These are phyloP conservation scores for Fusarium agapanthi DNA, from an alignment of 2,329 filamentous ascomycete genomes.

Conservation along the genomic window DNA sequence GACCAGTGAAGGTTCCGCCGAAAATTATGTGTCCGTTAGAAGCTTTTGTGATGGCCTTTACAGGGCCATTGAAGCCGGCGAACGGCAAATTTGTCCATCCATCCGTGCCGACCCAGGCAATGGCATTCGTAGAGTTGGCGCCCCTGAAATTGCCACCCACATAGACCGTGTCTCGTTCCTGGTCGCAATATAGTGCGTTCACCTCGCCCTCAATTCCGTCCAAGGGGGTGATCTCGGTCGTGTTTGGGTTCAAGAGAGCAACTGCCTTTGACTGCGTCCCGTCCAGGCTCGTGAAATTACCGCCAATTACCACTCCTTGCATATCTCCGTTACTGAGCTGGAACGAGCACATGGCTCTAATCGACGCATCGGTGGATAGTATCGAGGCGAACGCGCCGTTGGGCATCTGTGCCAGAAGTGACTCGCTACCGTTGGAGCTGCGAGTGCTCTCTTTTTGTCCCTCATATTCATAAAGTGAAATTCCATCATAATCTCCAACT, in stretches of 20 bases:
- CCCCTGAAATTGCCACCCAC: slow-evolving; percentile 87
- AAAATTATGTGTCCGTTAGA: slow-evolving; percentile 89
- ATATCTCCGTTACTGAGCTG: slow-evolving; percentile 70
- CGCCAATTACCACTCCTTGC: slow-evolving; percentile 83
- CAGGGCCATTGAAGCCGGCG: slow-evolving; percentile 92
- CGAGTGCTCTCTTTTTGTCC: slow-evolving; percentile 77
- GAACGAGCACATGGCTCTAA: slow-evolving; percentile 88
- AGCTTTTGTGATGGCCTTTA: slow-evolving; percentile 83
- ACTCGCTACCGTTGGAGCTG: slow-evolving; percentile 79
- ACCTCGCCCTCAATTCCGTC: slow-evolving; percentile 86
- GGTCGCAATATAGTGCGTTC: slow-evolving; percentile 83
- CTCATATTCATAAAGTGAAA: slow-evolving; percentile 87
- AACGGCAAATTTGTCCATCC: slow-evolving; percentile 87
- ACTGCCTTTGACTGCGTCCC: slow-evolving; percentile 79
- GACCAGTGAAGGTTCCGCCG: slow-evolving; percentile 86
- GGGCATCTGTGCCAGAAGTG: slow-evolving; percentile 82
- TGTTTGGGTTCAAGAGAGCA: slow-evolving; percentile 81
- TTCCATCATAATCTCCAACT: slow-evolving; percentile 87
- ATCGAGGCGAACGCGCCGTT: slow-evolving; percentile 84
- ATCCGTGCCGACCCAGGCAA: slow-evolving; percentile 75
- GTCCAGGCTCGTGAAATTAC: slow-evolving; percentile 93
- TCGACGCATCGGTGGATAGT: slow-evolving; percentile 81
- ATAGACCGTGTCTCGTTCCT: slow-evolving; percentile 80
- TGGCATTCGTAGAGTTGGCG: slow-evolving; percentile 86
- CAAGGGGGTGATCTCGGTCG: slow-evolving; percentile 75